phyloP scores from a whole-genome alignment of 2,329 filamentous ascomycete genomes.

The Phaeomoniella chlamydospora region DNA sequence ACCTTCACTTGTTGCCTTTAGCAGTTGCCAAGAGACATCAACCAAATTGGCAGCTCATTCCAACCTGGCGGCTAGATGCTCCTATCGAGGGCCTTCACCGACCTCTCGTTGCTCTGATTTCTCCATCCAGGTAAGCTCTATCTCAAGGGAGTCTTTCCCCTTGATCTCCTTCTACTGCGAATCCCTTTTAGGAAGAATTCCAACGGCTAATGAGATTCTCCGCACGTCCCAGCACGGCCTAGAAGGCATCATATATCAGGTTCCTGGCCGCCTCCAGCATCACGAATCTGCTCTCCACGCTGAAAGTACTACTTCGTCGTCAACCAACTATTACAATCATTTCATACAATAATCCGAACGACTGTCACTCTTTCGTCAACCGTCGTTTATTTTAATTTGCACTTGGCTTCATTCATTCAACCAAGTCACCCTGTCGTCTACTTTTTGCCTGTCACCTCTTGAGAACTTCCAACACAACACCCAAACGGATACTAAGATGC shows the following conservation, averaged over 20 bases:
- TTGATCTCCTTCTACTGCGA: conserved; percentile 6
- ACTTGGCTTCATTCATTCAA: conserved; percentile 12
- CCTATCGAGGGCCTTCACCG: conserved; percentile 14
- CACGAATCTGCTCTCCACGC: conserved; percentile 25
- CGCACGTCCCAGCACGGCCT: conserved; percentile 17
- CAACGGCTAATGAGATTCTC: conserved; percentile 16
- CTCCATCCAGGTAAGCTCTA: conserved; percentile 21
- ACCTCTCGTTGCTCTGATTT: conserved; percentile 19
- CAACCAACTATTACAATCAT: conserved; percentile 45
- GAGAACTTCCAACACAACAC: conserved; percentile 10
- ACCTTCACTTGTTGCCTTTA: conserved; percentile 20
- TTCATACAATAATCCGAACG: conserved; percentile 29
- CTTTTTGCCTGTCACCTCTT: conserved; percentile 16
- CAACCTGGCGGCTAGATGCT: conserved; percentile 1
- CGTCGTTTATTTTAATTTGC: conserved; percentile 24
- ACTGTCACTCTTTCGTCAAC: conserved; percentile 34
- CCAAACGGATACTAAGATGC: conserved; percentile 5
- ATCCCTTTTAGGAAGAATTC: conserved; percentile 3
- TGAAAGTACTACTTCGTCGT: conserved; percentile 24
- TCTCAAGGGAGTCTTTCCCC: conserved; percentile 12
- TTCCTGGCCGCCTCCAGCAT: conserved; percentile 17
- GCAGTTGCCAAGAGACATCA: background rate
- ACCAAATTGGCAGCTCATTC: conserved; percentile 1
- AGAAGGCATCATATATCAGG: conserved; percentile 14
- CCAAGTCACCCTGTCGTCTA: conserved; percentile 25